Percentiles rank a stretch among this genome's conserved stretches.
phyloP scores from a whole-genome alignment of 805 yeast genomes.

The Isabelozyma gotoi region DNA sequence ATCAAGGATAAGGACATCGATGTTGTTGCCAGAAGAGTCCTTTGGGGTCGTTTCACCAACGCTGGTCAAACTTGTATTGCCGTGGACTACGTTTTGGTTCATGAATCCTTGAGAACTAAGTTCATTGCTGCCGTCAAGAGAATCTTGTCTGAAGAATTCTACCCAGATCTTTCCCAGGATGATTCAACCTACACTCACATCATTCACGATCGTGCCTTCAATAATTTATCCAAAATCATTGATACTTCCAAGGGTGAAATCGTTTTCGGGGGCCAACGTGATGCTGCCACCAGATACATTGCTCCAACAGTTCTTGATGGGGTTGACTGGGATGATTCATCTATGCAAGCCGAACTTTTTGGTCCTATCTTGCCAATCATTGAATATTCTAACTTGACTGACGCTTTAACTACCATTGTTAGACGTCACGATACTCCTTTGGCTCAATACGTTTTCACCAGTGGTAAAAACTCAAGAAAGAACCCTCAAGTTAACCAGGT shows the following conservation, averaged over 20 bases:
- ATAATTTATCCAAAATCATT: constrained; percentile 46
- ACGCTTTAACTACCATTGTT: constrained; percentile 44
- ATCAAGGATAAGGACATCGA: constrained; percentile 43
- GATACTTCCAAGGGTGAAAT: constrained; percentile 50
- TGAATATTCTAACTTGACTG: constrained; percentile 45
- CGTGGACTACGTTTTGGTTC: constrained; percentile 79
- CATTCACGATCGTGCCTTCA: constrained; percentile 53
- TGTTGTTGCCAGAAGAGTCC: constrained; percentile 56
- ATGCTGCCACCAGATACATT: constrained; percentile 45
- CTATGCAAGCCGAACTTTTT: constrained; percentile 77
- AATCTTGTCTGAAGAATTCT: constrained; percentile 45
- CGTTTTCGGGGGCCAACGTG: constrained; percentile 47
- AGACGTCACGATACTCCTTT: constrained; percentile 70
- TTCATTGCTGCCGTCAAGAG: constrained; percentile 44
- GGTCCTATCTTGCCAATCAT: constrained; percentile 84
- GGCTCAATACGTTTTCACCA: constrained; percentile 69
- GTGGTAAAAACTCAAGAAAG: constrained; percentile 39
- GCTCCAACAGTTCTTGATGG: constrained; percentile 73
- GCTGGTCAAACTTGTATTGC: constrained; percentile 93
- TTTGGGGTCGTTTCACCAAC: constrained; percentile 77
- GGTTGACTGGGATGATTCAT: constrained; percentile 62
- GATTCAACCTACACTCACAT: constrained; percentile 53
- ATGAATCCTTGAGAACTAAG: constrained; percentile 52
- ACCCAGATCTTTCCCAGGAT: constrained; percentile 30
- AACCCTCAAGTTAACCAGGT: constrained; percentile 45